phyloP scores from a whole-genome alignment of 2,329 filamentous ascomycete species.

The Trematosphaeria pertusa region DNA sequence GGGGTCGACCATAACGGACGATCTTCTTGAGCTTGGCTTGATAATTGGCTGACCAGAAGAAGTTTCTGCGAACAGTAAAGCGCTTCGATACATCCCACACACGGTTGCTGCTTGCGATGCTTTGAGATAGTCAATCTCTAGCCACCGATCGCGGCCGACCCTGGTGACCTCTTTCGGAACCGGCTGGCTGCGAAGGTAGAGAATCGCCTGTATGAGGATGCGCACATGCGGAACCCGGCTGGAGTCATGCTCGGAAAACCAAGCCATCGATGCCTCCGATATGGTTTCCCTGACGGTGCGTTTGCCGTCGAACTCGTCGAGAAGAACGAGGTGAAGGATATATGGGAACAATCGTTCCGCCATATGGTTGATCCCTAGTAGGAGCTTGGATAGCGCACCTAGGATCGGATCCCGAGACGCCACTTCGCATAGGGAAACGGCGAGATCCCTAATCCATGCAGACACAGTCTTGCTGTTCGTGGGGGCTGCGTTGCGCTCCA shows the following conservation, averaged over 20 bases:
- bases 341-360: slow-evolving; percentile 80
- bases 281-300: slow-evolving; percentile 63
- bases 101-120: slow-evolving; percentile 74
- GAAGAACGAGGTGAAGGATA: slow-evolving; percentile 81
- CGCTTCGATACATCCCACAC: slow-evolving; percentile 87
- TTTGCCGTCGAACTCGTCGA: slow-evolving; percentile 69
- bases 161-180: slow-evolving; percentile 78
- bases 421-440: slow-evolving; percentile 60
- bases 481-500: slow-evolving; percentile 27
- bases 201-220: slow-evolving; percentile 76
- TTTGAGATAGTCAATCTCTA: slow-evolving; percentile 78
- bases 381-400: slow-evolving; percentile 69
- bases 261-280: slow-evolving; percentile 69
- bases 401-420: slow-evolving; percentile 71
- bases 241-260: slow-evolving; percentile 62
- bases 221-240: slow-evolving; percentile 68
- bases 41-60: slow-evolving; percentile 60
- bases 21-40: slow-evolving; percentile 67
- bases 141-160: slow-evolving; percentile 80
- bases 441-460: slow-evolving; percentile 69
- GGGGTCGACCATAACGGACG: slow-evolving; percentile 60
- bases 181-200: slow-evolving; percentile 87
- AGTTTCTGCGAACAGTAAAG: slow-evolving; percentile 82
- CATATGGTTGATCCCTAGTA: slow-evolving; percentile 71
- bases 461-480: slow-evolving; percentile 25